A percentile compares a stretch with the other conserved stretches of the same genome.
These are phyloP conservation scores for Huntiella abstrusa DNA, from an alignment of 2,329 filamentous ascomycete genomes.

Conservation along the genomic window DNA sequence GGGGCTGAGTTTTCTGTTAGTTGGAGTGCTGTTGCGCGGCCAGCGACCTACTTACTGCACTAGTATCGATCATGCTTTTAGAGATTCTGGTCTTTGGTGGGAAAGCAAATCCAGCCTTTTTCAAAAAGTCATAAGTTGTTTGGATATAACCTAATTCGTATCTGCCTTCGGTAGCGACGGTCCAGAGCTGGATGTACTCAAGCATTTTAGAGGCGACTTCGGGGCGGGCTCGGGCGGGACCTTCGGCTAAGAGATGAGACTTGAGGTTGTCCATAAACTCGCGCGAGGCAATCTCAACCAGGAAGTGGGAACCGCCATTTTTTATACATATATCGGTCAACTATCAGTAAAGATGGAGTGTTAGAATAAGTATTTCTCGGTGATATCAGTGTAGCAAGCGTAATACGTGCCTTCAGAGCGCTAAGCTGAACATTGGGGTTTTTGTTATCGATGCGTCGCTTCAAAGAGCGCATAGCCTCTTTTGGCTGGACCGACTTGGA, in stretches of 20 bases:
- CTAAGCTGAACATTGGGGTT: slow-evolving; percentile 95
- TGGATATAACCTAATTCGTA: slow-evolving; percentile 70
- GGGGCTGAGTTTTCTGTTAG: slow-evolving; percentile 38
- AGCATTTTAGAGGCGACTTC: slow-evolving; percentile 83
- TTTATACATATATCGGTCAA: slow-evolving; percentile 97
- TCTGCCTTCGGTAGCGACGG: slow-evolving; percentile 69
- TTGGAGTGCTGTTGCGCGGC: no score
- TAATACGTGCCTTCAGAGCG: slow-evolving; percentile 55
- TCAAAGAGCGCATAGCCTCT: slow-evolving; percentile 93
- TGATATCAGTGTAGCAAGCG: background rate
- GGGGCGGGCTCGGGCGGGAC: slow-evolving; percentile 54
- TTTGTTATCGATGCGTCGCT: slow-evolving; percentile 85
- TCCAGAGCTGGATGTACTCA: slow-evolving; percentile 87
- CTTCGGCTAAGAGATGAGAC: slow-evolving; percentile 69
- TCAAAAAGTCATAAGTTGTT: slow-evolving; percentile 67
- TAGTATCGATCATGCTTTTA: slow-evolving; percentile 97
- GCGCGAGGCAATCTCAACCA: slow-evolving; percentile 82
- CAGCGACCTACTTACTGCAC: slow-evolving; percentile 48
- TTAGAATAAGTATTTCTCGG: background rate
- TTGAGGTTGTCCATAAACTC: slow-evolving; percentile 98
- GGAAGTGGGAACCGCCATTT: slow-evolving; percentile 90
- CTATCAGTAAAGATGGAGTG: slow-evolving; percentile 24
- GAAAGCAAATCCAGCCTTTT: slow-evolving; percentile 62
- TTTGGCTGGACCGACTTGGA: slow-evolving; percentile 95
- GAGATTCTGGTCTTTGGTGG: slow-evolving; percentile 71